Conservation (phyloP, 2,329 filamentous ascomycete species). For the Botrytis sinoallii region DNA sequence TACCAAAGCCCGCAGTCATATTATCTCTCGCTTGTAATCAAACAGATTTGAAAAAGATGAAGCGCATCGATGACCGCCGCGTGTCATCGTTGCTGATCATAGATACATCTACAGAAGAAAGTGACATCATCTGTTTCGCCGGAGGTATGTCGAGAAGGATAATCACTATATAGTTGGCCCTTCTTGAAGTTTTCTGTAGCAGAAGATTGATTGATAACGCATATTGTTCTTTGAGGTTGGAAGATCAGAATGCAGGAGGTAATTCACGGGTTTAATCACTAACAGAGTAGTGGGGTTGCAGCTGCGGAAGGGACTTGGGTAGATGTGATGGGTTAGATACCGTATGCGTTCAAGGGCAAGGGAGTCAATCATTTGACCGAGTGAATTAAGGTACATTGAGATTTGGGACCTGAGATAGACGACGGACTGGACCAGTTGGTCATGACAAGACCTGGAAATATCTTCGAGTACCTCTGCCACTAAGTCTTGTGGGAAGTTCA, state of each 20-base stretch:
- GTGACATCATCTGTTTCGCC: too few species aligned
- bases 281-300: not conserved
- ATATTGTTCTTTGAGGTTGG: not conserved
- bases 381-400: not conserved
- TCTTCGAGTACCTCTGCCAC: not conserved
- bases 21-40: not conserved
- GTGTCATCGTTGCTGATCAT: not conserved
- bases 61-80: not conserved
- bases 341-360: not conserved
- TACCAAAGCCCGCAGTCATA: not conserved
- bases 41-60: not conserved
- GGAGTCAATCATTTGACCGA: rapidly evolving
- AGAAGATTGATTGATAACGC: not conserved
- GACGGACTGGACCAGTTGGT: not conserved
- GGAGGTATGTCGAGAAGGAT: too few species aligned
- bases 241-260: not conserved
- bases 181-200: not conserved
- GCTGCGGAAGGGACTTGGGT: not conserved
- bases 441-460: not conserved
- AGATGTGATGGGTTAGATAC: not conserved
- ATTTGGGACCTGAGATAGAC: not conserved
- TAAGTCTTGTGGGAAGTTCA: not conserved
- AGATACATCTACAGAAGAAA: not conserved
- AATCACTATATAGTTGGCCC: not conserved
- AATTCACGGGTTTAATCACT: not conserved